These are phyloP conservation scores for Jatropha curcas DNA, from an alignment of 345 rosid genomes.

Conservation along the genomic window DNA sequence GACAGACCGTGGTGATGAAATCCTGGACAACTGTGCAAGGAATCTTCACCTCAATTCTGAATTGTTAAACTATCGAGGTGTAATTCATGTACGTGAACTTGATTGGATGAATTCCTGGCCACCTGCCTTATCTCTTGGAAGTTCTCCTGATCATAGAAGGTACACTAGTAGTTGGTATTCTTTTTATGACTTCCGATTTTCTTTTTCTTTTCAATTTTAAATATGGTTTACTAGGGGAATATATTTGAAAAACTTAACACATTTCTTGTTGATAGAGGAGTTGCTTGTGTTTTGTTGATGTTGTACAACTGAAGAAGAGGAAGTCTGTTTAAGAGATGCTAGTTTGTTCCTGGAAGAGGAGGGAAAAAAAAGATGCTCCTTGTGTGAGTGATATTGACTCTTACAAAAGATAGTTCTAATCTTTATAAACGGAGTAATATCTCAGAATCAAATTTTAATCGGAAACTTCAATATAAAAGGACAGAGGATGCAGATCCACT, in stretches of 20 bases:
- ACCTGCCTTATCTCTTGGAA: constrained; percentile 25
- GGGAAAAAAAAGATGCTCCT: not conserved
- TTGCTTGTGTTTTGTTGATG: not conserved
- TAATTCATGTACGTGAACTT: constrained; percentile 67
- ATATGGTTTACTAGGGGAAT: not conserved
- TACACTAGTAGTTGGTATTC: constrained; percentile 16
- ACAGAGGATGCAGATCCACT: not conserved
- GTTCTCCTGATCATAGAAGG: constrained; percentile 38
- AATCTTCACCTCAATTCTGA: constrained; percentile 53
- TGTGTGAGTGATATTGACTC: not conserved
- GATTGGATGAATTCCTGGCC: constrained; percentile 81
- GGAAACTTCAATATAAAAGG: not conserved
- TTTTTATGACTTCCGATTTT: not conserved
- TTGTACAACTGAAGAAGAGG: not conserved
- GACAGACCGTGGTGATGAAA: constrained; percentile 59
- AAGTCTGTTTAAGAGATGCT: not conserved
- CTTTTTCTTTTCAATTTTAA: not conserved
- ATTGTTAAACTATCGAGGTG: constrained; percentile 41
- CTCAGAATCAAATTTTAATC: not conserved
- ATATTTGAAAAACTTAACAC: not conserved
- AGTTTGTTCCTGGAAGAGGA: not conserved
- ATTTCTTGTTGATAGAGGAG: not conserved
- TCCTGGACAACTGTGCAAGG: constrained; percentile 66
- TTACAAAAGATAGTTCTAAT: not conserved
- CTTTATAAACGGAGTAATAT: not conserved